These are phyloP conservation scores for Hypoxylon sp. DNA, from an alignment of 2,329 filamentous ascomycete species.

Conservation along the genomic window DNA sequence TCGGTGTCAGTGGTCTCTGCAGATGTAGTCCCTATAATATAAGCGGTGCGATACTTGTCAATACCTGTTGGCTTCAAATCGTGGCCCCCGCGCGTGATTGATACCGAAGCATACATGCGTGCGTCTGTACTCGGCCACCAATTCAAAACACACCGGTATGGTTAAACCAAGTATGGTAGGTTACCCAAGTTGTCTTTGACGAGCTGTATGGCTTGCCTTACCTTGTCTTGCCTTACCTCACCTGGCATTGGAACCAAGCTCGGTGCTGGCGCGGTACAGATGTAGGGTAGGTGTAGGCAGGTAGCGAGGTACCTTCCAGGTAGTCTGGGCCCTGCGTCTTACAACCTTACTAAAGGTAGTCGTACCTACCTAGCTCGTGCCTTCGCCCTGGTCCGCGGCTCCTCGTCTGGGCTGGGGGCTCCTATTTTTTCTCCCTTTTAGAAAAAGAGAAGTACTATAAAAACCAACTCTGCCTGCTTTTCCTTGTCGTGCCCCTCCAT, in stretches of 20 bases:
- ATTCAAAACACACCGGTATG: conserved; percentile 29
- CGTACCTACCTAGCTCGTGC: conserved; percentile 40
- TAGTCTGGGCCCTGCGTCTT: conserved; percentile 43
- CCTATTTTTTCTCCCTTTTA: conserved; percentile 40
- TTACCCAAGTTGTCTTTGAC: conserved; percentile 15
- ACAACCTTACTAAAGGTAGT: conserved; percentile 44
- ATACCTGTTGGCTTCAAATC: conserved; percentile 28
- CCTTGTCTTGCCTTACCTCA: conserved; percentile 42
- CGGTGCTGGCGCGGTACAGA: conserved; percentile 28
- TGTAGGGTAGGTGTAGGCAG: conserved; percentile 18
- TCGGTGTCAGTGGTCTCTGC: conserved; percentile 1
- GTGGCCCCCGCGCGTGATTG: conserved; percentile 14
- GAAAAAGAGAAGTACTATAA: conserved; percentile 44
- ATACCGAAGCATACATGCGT: conserved; percentile 30
- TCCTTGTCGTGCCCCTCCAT: conserved; percentile 42
- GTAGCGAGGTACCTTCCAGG: conserved; percentile 33
- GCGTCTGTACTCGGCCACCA: conserved; percentile 13
- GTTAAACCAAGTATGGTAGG: conserved; percentile 33
- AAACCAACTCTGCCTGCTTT: conserved; percentile 45
- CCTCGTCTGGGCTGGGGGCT: conserved; percentile 42
- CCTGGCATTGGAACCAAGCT: conserved; percentile 33
- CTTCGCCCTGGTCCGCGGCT: conserved; percentile 45
- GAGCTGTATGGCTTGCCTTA: conserved; percentile 39
- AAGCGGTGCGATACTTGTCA: conserved; percentile 15
- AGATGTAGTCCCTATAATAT: conserved; percentile 13